phyloP scores from a whole-genome alignment of 345 rosid species.

The Combretum micranthum region DNA sequence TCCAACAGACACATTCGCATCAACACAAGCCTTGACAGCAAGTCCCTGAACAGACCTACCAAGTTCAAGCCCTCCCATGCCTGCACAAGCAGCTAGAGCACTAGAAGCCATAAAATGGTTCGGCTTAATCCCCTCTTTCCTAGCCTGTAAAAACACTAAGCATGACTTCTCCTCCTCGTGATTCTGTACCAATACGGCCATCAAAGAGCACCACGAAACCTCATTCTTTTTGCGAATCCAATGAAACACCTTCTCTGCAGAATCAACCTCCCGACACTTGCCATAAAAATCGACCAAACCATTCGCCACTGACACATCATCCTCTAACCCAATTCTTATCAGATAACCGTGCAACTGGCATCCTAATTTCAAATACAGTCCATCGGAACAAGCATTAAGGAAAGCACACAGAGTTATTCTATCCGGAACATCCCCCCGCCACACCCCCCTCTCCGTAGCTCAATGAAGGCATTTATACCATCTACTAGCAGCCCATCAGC shows the following conservation, averaged over 20 bases:
- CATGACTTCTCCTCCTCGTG: constrained; percentile 71
- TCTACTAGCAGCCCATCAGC: constrained; percentile 33
- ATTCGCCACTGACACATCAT: constrained; percentile 49
- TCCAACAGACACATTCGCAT: constrained; percentile 54
- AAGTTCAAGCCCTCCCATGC: constrained; percentile 54
- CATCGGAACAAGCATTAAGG: constrained; percentile 68
- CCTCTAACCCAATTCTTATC: constrained; percentile 47
- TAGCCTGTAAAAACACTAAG: constrained; percentile 31
- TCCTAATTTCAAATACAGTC: constrained; percentile 39
- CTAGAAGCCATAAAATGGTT: constrained; percentile 72
- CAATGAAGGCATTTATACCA: constrained; percentile 46
- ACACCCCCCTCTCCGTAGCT: constrained; percentile 37
- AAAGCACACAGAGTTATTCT: constrained; percentile 57
- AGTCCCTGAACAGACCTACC: constrained; percentile 68
- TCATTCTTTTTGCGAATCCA: constrained; percentile 49
- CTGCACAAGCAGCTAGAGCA: constrained; percentile 63
- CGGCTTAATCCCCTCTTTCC: constrained; percentile 41
- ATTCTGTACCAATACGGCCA: constrained; percentile 65
- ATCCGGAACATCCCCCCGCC: constrained; percentile 55
- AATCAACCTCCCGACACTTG: constrained; percentile 50
- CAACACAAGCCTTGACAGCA: constrained; percentile 63
- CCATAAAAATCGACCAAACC: constrained; percentile 82
- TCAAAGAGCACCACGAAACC: constrained; percentile 82
- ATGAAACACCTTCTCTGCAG: constrained; percentile 43
- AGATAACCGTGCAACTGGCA: constrained; percentile 57